These are phyloP conservation scores for Ampelocalamus luodianensis DNA, from an alignment of 176 grass and related monocot species.

Conservation along the genomic window DNA sequence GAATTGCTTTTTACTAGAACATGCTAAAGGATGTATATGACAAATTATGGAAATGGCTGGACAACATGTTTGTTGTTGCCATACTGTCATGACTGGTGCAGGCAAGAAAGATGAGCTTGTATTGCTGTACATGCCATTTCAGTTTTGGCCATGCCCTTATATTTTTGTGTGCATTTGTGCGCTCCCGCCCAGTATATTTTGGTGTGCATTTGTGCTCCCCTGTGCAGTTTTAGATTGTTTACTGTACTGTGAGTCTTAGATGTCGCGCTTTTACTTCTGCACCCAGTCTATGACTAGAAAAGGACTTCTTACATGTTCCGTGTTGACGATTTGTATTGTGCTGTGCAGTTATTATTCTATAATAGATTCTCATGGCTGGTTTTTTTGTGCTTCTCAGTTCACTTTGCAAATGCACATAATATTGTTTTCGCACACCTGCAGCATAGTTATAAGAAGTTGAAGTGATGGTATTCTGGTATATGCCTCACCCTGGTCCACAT, in stretches of 20 bases:
- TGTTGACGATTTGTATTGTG: neutral
- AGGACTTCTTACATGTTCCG: neutral
- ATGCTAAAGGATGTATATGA: neutral
- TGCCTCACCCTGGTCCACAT: too few relatives aligned
- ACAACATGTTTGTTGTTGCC: neutral
- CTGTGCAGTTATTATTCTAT: neutral
- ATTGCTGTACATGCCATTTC: neutral
- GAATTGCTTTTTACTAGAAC: neutral
- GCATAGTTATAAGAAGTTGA: neutral
- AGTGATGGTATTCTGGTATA: neutral
- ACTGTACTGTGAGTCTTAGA: neutral
- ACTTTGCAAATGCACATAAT: neutral
- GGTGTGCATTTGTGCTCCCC: neutral
- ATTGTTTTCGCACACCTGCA: neutral
- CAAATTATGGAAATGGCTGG: neutral
- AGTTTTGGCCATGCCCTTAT: neutral
- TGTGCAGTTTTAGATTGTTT: neutral
- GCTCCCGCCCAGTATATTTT: neutral
- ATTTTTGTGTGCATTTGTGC: neutral
- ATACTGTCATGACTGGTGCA: neutral
- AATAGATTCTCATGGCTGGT: neutral
- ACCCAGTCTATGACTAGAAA: neutral
- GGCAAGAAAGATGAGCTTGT: neutral
- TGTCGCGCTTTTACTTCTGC: neutral
- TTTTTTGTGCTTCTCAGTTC: neutral